Base-by-base conservation (phyloP, 495 filamentous ascomycete species). In the Aspergillus mulundensis region DNA sequence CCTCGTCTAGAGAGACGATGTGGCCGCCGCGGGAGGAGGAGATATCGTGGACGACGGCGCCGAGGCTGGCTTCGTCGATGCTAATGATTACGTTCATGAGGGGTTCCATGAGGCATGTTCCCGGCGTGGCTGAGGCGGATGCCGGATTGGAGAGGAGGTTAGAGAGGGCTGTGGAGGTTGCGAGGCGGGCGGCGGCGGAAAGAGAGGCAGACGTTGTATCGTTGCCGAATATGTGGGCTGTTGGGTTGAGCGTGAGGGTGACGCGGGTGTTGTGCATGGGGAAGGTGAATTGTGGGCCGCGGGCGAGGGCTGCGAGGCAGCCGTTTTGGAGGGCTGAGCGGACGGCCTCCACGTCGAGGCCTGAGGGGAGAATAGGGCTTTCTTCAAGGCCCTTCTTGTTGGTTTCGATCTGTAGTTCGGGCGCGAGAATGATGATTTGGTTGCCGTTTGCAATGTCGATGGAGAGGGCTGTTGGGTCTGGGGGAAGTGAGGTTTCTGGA, bases 1-100 rank as follows among this genome's bases (percentile, higher is more conserved):
- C 80, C 50, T 87, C 85, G 50, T 86, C 85, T 11, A 97, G 84
- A 34, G 90, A 90, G 50, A 95, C 66, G 24, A 97, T 87, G 51
- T 87, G 87, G 0, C 93, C 95, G 44, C 95, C 94, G 1, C 93
- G 82, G 0, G 83, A 83, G 12, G 89, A 84, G 15, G 83, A 86
- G 39, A 99, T 80, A 63, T 99, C 95, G 57, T 94, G 90, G 41
- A 95, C 88, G n/a, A 99, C 89, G 3, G 82, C 78, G 12, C 91
- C 90, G 18, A 96, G 81, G 21, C 82, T 83, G 14, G 79, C 79
- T 73, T 97, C 94, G 63, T 92, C 87, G 52, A 92, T 87, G 67
- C 77, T 81, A 63, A 99, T 93, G 16, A 82, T 84, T 10, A 89
- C 91, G 58, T 84, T 81, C 87, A 96, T 95, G 23, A 97, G 85